Evolutionary conservation across 208 protist species (phyloP).

Genomic region (Trypanosoma lewisi): DNA sequence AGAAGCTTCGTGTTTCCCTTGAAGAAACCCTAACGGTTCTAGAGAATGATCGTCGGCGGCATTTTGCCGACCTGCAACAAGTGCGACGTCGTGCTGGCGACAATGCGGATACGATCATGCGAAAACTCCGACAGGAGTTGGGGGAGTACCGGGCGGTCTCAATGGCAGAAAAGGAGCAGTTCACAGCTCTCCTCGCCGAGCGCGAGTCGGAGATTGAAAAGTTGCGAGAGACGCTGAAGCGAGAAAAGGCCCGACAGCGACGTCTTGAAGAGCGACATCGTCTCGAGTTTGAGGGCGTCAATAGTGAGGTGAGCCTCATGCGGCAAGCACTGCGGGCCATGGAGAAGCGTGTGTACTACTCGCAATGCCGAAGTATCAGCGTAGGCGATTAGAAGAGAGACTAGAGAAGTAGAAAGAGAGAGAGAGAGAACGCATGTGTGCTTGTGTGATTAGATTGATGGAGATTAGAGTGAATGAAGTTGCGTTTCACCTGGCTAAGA

Average conservation of each 20-base stretch:
- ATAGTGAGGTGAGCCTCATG: slow-evolving; percentile 77
- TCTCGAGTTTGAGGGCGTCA: slow-evolving; percentile 67
- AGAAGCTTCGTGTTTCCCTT: slow-evolving; percentile 38
- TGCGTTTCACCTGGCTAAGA: background rate
- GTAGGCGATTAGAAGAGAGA: background rate
- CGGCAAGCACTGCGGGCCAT: slow-evolving; percentile 68
- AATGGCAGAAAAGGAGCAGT: slow-evolving; percentile 8
- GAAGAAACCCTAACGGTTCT: slow-evolving; percentile 6
- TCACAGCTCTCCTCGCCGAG: slow-evolving; percentile 17
- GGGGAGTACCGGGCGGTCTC: slow-evolving; percentile 22
- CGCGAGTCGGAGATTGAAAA: slow-evolving; percentile 17
- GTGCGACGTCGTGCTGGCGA: slow-evolving; percentile 5
- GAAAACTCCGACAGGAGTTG: slow-evolving; percentile 29
- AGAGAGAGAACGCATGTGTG: background rate
- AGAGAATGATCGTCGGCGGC: slow-evolving; percentile 27
- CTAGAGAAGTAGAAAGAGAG: slow-evolving; percentile 4
- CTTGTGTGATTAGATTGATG: background rate
- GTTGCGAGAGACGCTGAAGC: slow-evolving; percentile 25
- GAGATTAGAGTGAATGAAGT: background rate
- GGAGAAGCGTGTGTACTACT: slow-evolving; percentile 75
- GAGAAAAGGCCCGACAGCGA: slow-evolving; percentile 20
- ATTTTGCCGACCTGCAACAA: slow-evolving; percentile 19
- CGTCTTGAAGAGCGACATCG: slow-evolving; percentile 50
- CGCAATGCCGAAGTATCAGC: slow-evolving; percentile 20
- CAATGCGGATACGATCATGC: background rate